Evolutionary conservation across 305 asterid species (phyloP).

Genomic region (Fraxinus albicans): DNA sequence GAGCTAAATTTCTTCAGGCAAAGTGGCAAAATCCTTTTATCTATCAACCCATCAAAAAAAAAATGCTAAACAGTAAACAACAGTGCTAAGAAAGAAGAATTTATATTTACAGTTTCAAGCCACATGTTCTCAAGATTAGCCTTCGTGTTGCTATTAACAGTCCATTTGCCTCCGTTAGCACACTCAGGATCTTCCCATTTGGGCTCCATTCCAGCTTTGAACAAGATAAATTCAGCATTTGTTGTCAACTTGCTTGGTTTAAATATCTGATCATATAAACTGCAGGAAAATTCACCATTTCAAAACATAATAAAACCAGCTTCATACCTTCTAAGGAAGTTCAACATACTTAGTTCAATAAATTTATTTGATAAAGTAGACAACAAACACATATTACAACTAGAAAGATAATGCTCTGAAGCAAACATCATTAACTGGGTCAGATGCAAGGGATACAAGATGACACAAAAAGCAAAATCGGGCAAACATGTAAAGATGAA

Average conservation of each 20-base stretch:
- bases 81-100: conserved; percentile 4
- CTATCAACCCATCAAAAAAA: background rate
- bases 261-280: conserved; percentile 80
- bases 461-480: background rate
- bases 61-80: background rate
- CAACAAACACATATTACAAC: background rate
- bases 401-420: background rate
- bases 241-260: conserved; percentile 75
- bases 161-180: conserved; percentile 97
- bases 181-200: conserved; percentile 99
- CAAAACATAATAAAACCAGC: conserved; percentile 20
- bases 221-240: conserved; percentile 85
- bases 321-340: background rate
- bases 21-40: no score
- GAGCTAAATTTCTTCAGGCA: no score
- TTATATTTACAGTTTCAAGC: conserved; percentile 82
- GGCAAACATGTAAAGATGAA: background rate
- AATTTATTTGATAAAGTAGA: background rate
- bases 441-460: background rate
- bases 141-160: conserved; percentile 53
- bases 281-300: conserved; percentile 37
- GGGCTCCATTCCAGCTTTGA: conserved; percentile 91
- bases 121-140: conserved; percentile 69
- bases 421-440: background rate
- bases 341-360: background rate